Evolutionary conservation across 2,329 filamentous ascomycete genomes (phyloP).

Genomic region (Apiospora pterosperma): DNA sequence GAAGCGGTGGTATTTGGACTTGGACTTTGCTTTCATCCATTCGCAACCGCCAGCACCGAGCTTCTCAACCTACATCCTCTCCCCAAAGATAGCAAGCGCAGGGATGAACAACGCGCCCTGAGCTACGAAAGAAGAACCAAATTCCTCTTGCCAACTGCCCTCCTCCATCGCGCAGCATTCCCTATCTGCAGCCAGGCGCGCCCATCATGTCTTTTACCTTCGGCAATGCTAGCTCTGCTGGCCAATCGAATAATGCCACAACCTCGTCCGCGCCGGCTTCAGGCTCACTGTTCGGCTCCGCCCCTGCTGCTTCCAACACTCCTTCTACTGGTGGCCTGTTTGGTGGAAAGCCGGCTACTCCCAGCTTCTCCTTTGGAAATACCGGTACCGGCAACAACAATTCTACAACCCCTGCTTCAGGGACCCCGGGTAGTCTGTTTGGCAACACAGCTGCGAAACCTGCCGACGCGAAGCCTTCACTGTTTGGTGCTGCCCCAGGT

Average conservation of each 20-base stretch:
- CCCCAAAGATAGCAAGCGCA: not conserved
- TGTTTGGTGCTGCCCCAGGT: conserved; percentile 25
- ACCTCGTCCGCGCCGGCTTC: conserved; percentile 36
- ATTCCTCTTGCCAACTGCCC: conserved; percentile 2
- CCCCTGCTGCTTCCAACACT: conserved; percentile 18
- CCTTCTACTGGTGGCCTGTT: conserved; percentile 24
- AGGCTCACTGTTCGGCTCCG: conserved; percentile 37
- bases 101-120: conserved; percentile 1
- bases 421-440: conserved; percentile 27
- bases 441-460: conserved; percentile 27
- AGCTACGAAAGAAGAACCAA: conserved; percentile 1
- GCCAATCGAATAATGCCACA: conserved; percentile 31
- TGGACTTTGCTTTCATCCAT: not conserved
- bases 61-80: not conserved
- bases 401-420: conserved; percentile 16
- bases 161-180: conserved; percentile 9
- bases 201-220: conserved; percentile 32
- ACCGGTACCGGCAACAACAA: conserved; percentile 15
- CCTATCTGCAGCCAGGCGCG: conserved; percentile 9
- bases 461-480: conserved; percentile 23
- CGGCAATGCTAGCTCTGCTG: conserved; percentile 25
- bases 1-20: not conserved
- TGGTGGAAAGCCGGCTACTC: conserved; percentile 22
- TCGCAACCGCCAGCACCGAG: not conserved
- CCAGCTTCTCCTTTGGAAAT: conserved; percentile 40